Evolutionary conservation across 129 eudicot species (phyloP), one percentile per base, ranked within the genome.

Genomic region (Chrysanthemum seticuspe): DNA sequence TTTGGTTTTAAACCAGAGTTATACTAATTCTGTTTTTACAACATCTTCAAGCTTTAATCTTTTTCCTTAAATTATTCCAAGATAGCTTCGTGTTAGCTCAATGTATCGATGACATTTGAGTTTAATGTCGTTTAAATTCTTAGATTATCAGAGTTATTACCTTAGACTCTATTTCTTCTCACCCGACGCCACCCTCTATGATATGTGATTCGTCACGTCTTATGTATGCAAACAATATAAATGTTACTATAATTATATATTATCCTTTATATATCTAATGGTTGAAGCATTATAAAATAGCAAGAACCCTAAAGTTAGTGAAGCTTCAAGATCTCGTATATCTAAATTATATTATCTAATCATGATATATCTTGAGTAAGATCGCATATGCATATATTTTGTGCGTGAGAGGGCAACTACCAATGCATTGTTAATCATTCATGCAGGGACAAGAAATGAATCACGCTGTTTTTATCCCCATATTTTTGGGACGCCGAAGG

Each of bases 401-500:
- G 54, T 45, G 57, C 29, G 55, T 44, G 67, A 21, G 65, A 36
- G 65, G 65, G 54, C 65, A 56, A 58, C 50, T 12, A 23, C 25
- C 25, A 62, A 52, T 50, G 47, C 51, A 56, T 75, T 40, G 23
- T 54, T 74, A 51, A 36, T n/a, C 13, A 44, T 75, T 13, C 67
- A 75, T 65, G 73, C 79, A 56, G n/a, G 58, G 66, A 57, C 79
- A 54, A 36, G 31, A 14, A 53, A 4, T 64, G 56, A 65, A 65
- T 65, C 29, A 21, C 40, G 65, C 55, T n/a, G 55, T 23, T 58
- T 21, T 21, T 36, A 9, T 23, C 61, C 31, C 77, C 68, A 48
- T 73, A 55, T 56, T 44, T 75, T 75, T 66, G 54, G 67, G 79
- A 75, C 13, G 74, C 65, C 72, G 50, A 75, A 75, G 79, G 74